These are phyloP conservation scores for Blastobotrys chiropterorum DNA, from an alignment of 805 yeast species.

Conservation along the genomic window DNA sequence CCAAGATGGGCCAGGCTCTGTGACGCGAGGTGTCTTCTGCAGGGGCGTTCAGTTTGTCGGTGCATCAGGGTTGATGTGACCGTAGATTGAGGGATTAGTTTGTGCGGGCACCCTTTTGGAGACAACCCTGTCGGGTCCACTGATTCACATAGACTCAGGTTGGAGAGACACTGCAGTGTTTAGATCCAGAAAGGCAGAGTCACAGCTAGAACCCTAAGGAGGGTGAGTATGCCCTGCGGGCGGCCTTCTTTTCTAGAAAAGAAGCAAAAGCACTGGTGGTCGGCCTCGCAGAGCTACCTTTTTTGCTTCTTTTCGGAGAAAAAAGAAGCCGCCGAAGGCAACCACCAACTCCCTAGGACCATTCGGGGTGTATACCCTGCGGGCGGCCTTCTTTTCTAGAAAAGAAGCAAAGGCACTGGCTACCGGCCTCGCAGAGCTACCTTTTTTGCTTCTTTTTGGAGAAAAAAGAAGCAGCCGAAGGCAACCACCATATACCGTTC, in stretches of 20 bases:
- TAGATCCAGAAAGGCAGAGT: background rate
- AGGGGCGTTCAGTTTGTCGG: too few relatives aligned
- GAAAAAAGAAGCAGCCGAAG: background rate
- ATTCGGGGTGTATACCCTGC: background rate
- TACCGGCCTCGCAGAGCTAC: background rate
- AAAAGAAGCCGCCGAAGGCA: background rate
- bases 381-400: background rate
- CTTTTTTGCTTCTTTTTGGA: background rate
- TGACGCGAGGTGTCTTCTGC: background rate
- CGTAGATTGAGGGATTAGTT: too few relatives aligned
- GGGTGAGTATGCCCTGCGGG: background rate
- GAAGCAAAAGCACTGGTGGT: background rate
- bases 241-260: background rate
- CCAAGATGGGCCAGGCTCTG: too few relatives aligned
- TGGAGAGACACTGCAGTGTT: too few relatives aligned
- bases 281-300: background rate
- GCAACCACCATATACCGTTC: too few relatives aligned
- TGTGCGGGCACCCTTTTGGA: too few relatives aligned
- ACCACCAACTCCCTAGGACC: background rate
- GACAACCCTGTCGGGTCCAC: too few relatives aligned
- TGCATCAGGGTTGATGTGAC: too few relatives aligned
- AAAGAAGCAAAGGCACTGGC: background rate
- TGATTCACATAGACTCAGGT: background rate
- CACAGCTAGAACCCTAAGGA: background rate
- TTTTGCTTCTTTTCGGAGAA: background rate